Evolutionary conservation across 2,329 filamentous ascomycete genomes (phyloP).

Genomic region (Penicillium sp.): DNA sequence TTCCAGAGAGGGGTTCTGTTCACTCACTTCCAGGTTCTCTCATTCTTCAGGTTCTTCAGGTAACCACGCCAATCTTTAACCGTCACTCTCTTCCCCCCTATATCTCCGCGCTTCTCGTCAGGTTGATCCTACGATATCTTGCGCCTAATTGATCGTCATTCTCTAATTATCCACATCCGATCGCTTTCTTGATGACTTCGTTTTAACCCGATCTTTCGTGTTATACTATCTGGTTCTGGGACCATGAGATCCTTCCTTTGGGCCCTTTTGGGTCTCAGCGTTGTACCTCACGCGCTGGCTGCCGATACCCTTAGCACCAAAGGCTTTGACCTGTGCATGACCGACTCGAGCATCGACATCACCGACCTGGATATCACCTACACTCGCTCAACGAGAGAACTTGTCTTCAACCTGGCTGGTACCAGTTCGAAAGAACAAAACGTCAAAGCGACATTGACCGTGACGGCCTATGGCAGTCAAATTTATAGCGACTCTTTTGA

Average conservation of each 20-base stretch:
- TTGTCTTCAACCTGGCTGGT: slow-evolving; percentile 81
- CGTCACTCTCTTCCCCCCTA: background rate
- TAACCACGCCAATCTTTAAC: background rate
- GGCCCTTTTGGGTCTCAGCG: slow-evolving; percentile 28
- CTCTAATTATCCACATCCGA: background rate
- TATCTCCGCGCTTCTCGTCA: slow-evolving; percentile 4
- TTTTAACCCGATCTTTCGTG: background rate
- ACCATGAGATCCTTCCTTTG: slow-evolving; percentile 27
- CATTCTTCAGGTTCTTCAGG: slow-evolving; percentile 3
- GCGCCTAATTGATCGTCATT: background rate
- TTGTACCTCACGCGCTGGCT: slow-evolving; percentile 54
- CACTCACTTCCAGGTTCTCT: slow-evolving; percentile 3
- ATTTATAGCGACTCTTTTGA: slow-evolving; percentile 81
- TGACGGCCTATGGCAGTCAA: slow-evolving; percentile 79
- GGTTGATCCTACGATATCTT: slow-evolving; percentile 22
- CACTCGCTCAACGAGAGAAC: slow-evolving; percentile 68
- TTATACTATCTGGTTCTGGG: background rate
- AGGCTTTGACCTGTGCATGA: slow-evolving; percentile 73
- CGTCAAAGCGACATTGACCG: slow-evolving; percentile 72
- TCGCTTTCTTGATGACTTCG: slow-evolving; percentile 7
- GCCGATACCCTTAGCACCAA: slow-evolving; percentile 74
- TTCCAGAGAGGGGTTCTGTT: slow-evolving; percentile 1
- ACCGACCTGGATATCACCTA: slow-evolving; percentile 70
- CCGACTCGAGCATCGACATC: slow-evolving; percentile 28
- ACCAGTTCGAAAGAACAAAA: slow-evolving; percentile 73